These are phyloP conservation scores for Leccinum aurantiacum DNA, from an alignment of 768 basidiomycete species.

Conservation along the genomic window DNA sequence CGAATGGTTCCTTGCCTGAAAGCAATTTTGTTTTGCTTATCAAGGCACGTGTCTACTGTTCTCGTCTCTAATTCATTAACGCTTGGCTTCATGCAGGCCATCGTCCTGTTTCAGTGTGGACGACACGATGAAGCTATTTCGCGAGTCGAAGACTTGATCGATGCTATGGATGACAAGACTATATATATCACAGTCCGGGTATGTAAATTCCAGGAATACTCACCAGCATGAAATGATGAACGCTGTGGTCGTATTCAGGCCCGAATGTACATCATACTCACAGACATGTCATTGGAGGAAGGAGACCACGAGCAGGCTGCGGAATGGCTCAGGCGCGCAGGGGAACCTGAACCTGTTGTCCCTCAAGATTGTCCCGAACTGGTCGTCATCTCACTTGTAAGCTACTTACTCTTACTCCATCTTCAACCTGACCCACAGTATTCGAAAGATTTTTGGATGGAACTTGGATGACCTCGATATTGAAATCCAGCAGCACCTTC, in stretches of 20 bases:
- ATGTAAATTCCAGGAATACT: background rate
- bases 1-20: background rate
- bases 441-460: constrained; percentile 13
- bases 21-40: constrained; percentile 9
- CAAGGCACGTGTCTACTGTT: background rate
- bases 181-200: constrained; percentile 2
- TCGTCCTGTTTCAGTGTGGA: constrained; percentile 7
- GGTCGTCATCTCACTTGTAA: no score
- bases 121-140: background rate
- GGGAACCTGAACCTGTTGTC: no score
- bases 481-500: background rate
- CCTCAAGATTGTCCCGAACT: no score
- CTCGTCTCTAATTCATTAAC: accelerated
- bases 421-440: background rate
- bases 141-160: constrained; percentile 3
- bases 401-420: no score
- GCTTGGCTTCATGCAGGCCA: background rate
- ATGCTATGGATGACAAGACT: background rate
- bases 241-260: no score
- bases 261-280: no score
- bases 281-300: no score
- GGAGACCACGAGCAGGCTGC: no score
- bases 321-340: no score
- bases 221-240: background rate
- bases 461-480: constrained; percentile 3